Evolutionary conservation across 2,329 filamentous ascomycete genomes (phyloP).

Genomic region (Malbranchea zuffiana): DNA sequence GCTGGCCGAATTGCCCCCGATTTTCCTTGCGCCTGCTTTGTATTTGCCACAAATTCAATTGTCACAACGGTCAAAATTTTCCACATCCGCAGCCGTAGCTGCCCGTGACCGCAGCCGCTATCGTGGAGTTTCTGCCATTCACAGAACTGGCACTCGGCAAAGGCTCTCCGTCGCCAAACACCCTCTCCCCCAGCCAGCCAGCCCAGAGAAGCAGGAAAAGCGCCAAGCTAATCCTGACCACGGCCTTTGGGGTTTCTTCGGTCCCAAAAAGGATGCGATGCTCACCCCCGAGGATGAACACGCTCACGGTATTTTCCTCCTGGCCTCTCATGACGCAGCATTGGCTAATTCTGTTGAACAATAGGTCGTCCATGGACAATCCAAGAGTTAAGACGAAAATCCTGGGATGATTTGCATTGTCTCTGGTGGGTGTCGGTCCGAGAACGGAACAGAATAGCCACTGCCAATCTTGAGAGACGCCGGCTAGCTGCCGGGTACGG

Average conservation of each 20-base stretch:
- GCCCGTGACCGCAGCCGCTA: slow-evolving; percentile 61
- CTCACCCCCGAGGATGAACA: slow-evolving; percentile 59
- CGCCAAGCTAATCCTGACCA: slow-evolving; percentile 58
- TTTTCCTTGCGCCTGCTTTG: slow-evolving; percentile 34
- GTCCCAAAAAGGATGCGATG: slow-evolving; percentile 55
- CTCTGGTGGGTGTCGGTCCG: slow-evolving; percentile 92
- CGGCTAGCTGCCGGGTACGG: slow-evolving; percentile 64
- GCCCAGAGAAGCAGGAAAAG: slow-evolving; percentile 40
- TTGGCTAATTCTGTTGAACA: slow-evolving; percentile 1
- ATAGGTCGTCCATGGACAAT: slow-evolving; percentile 68
- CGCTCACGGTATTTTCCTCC: slow-evolving; percentile 49
- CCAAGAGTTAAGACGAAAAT: slow-evolving; percentile 76
- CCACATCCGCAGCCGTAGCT: slow-evolving; percentile 25
- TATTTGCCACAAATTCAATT: slow-evolving; percentile 10
- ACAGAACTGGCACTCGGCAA: slow-evolving; percentile 63
- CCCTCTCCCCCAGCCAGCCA: slow-evolving; percentile 60
- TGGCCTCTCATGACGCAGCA: not conserved
- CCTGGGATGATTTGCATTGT: slow-evolving; percentile 83
- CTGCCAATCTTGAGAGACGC: slow-evolving; percentile 57
- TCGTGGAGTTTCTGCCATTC: slow-evolving; percentile 72
- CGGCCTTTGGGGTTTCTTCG: slow-evolving; percentile 89
- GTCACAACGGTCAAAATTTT: slow-evolving; percentile 14
- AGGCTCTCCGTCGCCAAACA: slow-evolving; percentile 63
- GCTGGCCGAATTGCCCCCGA: slow-evolving; percentile 31
- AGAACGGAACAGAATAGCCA: slow-evolving; percentile 83